phyloP scores from a whole-genome alignment of 805 yeast species.

The Teunomyces stri region DNA sequence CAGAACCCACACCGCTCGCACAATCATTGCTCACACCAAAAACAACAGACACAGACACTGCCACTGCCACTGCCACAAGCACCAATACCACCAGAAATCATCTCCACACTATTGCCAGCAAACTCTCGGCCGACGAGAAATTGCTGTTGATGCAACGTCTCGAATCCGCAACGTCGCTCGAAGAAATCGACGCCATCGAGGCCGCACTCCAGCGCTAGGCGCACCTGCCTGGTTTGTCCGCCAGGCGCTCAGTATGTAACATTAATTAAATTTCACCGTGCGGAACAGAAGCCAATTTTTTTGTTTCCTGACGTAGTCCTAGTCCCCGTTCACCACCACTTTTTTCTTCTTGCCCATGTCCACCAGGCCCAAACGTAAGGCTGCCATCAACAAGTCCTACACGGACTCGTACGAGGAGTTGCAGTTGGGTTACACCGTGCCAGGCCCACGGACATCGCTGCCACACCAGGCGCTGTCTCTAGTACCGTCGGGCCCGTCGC shows the following conservation, averaged over 20 bases:
- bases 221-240: too few species aligned
- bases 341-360: slow-evolving; percentile 14
- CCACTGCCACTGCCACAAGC: slow-evolving; percentile 12
- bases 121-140: slow-evolving; percentile 55
- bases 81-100: slow-evolving; percentile 22
- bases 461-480: neutral
- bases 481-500: neutral
- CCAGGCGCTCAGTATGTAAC: neutral
- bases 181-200: slow-evolving; percentile 74
- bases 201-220: slow-evolving; percentile 7
- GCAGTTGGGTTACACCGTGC: slow-evolving; percentile 18
- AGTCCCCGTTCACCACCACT: too few species aligned
- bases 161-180: slow-evolving; percentile 62
- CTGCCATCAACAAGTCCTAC: slow-evolving; percentile 36
- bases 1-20: slow-evolving; percentile 15
- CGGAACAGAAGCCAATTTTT: neutral
- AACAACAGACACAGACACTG: slow-evolving; percentile 1
- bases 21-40: slow-evolving; percentile 8
- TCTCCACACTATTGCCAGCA: slow-evolving; percentile 36
- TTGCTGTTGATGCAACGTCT: slow-evolving; percentile 51
- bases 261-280: neutral
- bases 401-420: slow-evolving; percentile 30
- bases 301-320: neutral
- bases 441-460: neutral
- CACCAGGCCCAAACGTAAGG: slow-evolving; percentile 35